These are phyloP conservation scores for Apiospora hydei DNA, from an alignment of 2,329 filamentous ascomycete species.

Conservation along the genomic window DNA sequence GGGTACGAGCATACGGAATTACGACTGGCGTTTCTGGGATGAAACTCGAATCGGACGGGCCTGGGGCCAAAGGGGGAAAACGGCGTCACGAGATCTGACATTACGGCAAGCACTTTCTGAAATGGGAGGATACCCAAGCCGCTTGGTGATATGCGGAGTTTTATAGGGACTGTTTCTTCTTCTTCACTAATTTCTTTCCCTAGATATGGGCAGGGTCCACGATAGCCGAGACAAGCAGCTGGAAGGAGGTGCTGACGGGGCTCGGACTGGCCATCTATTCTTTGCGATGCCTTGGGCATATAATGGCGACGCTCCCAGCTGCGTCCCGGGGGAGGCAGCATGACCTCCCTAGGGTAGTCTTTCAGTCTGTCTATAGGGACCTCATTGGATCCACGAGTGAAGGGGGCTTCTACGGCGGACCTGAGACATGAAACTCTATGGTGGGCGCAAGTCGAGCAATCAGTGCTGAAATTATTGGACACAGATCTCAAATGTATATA, in stretches of 20 bases:
- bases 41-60: slow-evolving; percentile 9
- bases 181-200: slow-evolving; percentile 10
- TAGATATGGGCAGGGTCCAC: slow-evolving; percentile 3
- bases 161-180: slow-evolving; percentile 19
- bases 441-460: background rate
- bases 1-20: slow-evolving; percentile 13
- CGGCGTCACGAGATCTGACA: slow-evolving; percentile 19
- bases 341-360: background rate
- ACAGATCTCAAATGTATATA: slow-evolving; percentile 3
- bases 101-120: slow-evolving; percentile 22
- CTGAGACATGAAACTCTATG: background rate
- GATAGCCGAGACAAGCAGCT: background rate
- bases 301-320: background rate
- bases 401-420: background rate
- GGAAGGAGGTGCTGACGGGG: background rate
- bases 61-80: slow-evolving; percentile 10
- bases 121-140: slow-evolving; percentile 19
- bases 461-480: background rate
- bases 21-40: slow-evolving; percentile 19
- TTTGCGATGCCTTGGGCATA: background rate
- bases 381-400: background rate
- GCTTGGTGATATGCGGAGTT: slow-evolving; percentile 9
- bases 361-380: background rate
- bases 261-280: background rate
- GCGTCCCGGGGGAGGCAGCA: background rate